Conservation (phyloP, 2,329 filamentous ascomycete species). For the Colletotrichum simmondsii region DNA sequence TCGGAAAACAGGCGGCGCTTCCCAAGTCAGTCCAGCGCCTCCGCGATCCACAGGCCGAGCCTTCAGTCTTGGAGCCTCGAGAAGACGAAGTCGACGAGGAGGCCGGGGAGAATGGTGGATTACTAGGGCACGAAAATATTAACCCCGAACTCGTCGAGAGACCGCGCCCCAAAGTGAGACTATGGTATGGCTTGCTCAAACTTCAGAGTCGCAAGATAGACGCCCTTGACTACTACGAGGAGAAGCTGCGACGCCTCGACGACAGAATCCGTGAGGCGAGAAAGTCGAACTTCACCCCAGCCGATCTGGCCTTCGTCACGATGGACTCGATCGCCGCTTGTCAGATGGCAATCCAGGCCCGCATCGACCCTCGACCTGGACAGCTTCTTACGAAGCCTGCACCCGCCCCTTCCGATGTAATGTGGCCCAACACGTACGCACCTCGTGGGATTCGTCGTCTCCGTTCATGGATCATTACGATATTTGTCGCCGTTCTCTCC, state of each 20-base stretch:
- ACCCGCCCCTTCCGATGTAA: constrained; percentile 89
- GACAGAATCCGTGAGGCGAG: constrained; percentile 77
- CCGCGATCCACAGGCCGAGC: constrained; percentile 36
- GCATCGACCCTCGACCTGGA: constrained; percentile 89
- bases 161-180: constrained; percentile 73
- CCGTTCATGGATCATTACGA: constrained; percentile 85
- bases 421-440: constrained; percentile 94
- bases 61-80: constrained; percentile 23
- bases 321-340: constrained; percentile 94
- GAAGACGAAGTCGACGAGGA: constrained; percentile 52
- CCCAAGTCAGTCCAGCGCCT: constrained; percentile 45
- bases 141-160: constrained; percentile 49
- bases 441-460: constrained; percentile 78
- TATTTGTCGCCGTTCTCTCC: constrained; percentile 84
- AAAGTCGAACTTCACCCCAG: constrained; percentile 79
- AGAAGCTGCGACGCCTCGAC: constrained; percentile 83
- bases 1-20: constrained; percentile 64
- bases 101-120: constrained; percentile 67
- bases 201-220: constrained; percentile 81
- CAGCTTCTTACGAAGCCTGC: constrained; percentile 87
- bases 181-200: constrained; percentile 83
- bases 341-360: constrained; percentile 96
- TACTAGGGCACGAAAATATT: constrained; percentile 56
- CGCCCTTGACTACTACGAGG: constrained; percentile 94
- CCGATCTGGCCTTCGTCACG: constrained; percentile 91